Evolutionary conservation across 176 grass and related monocot species (phyloP).

Genomic region (Hsuehochloa calcarea): DNA sequence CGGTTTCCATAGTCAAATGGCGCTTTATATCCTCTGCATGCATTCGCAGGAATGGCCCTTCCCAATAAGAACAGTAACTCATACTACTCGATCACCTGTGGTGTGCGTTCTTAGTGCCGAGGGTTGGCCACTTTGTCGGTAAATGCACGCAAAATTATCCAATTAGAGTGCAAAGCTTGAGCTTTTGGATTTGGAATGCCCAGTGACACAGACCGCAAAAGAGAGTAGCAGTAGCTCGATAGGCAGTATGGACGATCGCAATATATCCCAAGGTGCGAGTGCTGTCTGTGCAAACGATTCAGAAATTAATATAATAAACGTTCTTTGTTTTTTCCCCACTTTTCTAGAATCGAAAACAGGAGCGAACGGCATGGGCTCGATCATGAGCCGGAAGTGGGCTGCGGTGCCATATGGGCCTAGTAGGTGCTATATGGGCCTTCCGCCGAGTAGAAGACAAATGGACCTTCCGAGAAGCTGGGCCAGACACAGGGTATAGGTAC

Average conservation of each 20-base stretch:
- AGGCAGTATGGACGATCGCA: background rate
- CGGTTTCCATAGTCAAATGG: background rate
- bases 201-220: background rate
- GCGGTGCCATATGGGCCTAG: background rate
- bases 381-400: no score
- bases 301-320: background rate
- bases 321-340: background rate
- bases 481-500: no score
- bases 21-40: background rate
- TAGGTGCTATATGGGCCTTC: no score
- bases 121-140: background rate
- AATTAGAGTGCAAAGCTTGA: background rate
- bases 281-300: background rate
- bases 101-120: background rate
- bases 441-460: background rate
- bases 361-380: background rate
- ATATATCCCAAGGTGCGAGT: background rate
- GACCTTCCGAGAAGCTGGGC: background rate
- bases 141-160: background rate
- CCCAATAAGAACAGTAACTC: background rate
- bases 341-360: background rate
- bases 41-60: background rate
- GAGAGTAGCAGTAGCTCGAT: background rate
- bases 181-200: constrained; percentile 1
- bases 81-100: background rate